Conservation (phyloP, 306 rosid genomes). For the Albizia julibrissin region DNA sequence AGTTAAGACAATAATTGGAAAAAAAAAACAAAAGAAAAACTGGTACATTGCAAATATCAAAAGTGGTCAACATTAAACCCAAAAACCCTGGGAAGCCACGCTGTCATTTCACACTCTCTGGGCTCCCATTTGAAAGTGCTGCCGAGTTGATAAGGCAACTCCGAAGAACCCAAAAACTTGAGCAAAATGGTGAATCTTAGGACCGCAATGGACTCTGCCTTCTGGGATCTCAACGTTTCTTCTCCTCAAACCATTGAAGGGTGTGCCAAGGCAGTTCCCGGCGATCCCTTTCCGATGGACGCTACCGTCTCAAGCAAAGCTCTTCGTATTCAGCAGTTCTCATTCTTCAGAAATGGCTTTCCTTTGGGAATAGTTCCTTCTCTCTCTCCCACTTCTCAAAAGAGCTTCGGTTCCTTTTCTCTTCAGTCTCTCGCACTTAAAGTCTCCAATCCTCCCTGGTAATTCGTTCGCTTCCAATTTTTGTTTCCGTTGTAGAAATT, state of each 20-base stretch:
- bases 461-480: background rate
- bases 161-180: background rate
- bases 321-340: slow-evolving; percentile 66
- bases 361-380: slow-evolving; percentile 67
- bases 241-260: slow-evolving; percentile 72
- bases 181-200: slow-evolving; percentile 65
- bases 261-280: slow-evolving; percentile 65
- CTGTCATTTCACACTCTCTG: background rate
- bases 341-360: slow-evolving; percentile 47
- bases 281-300: slow-evolving; percentile 74
- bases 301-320: slow-evolving; percentile 60
- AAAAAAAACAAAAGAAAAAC: no score
- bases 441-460: slow-evolving; percentile 55
- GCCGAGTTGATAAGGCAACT: background rate
- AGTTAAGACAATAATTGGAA: background rate
- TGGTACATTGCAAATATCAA: background rate
- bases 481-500: background rate
- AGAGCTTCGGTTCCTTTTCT: slow-evolving; percentile 67
- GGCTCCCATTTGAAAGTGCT: background rate
- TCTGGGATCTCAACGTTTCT: slow-evolving; percentile 71
- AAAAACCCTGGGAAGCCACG: background rate
- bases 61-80: background rate
- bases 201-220: slow-evolving; percentile 84
- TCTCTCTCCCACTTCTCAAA: slow-evolving; percentile 54
- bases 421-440: slow-evolving; percentile 68